A percentile compares a stretch with the other conserved stretches of the same genome.
phyloP scores from a whole-genome alignment of 208 protist genomes.

The Acanthamoeba healyi region DNA sequence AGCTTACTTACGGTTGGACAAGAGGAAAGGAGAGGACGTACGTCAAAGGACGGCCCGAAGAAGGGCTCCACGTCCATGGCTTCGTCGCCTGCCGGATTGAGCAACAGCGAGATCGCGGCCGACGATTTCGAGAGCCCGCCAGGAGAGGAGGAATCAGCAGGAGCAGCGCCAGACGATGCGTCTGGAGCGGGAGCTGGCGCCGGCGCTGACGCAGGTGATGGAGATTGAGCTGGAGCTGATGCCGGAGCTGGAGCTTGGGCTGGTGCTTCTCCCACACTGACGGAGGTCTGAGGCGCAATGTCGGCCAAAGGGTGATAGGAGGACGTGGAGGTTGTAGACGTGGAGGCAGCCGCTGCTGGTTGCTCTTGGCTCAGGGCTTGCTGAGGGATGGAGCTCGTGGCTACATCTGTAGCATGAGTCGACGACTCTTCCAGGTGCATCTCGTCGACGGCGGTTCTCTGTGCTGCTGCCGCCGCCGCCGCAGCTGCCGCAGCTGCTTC shows the following conservation, averaged over 20 bases:
- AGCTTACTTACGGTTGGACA: too few relatives aligned
- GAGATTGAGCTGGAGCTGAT: too few relatives aligned
- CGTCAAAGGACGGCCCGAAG: background rate
- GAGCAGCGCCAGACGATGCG: too few relatives aligned
- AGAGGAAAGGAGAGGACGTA: background rate
- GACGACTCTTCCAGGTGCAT: too few relatives aligned
- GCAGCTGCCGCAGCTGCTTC: background rate
- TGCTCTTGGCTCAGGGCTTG: too few relatives aligned
- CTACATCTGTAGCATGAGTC: too few relatives aligned
- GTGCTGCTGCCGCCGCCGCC: background rate
- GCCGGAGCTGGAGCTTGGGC: background rate
- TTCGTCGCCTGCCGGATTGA: slow-evolving; percentile 46
- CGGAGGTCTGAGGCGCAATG: background rate
- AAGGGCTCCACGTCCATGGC: slow-evolving; percentile 42
- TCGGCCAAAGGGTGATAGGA: background rate
- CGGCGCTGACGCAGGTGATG: too few relatives aligned
- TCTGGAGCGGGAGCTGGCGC: background rate
- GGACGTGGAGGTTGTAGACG: background rate
- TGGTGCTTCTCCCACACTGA: background rate
- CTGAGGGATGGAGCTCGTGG: too few relatives aligned
- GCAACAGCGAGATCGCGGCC: slow-evolving; percentile 14
- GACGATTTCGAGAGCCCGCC: background rate
- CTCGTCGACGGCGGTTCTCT: background rate
- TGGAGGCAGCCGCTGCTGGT: background rate
- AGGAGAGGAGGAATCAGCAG: background rate